These are phyloP conservation scores for Proteromonas lacertae DNA, from an alignment of 352 stramenopile species.

Conservation along the genomic window DNA sequence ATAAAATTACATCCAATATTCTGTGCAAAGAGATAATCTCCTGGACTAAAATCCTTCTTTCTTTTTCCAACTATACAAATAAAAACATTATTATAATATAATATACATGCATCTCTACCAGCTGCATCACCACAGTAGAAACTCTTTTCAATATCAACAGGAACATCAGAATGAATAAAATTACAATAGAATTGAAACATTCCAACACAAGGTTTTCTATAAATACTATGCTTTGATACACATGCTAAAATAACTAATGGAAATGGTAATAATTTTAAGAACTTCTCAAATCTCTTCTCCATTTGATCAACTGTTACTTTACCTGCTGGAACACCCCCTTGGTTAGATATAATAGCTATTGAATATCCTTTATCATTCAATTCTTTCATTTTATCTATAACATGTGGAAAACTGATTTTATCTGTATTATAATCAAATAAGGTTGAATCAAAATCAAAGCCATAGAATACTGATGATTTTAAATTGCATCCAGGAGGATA, in stretches of 20 bases:
- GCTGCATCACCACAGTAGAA: background rate
- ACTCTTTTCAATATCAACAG: background rate
- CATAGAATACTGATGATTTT: too few relatives aligned
- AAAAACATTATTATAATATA: too few relatives aligned
- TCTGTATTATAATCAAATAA: too few relatives aligned
- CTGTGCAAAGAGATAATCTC: background rate
- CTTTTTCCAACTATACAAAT: background rate
- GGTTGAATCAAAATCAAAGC: too few relatives aligned
- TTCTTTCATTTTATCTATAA: too few relatives aligned
- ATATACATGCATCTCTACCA: background rate
- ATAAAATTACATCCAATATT: background rate
- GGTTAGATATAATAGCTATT: background rate
- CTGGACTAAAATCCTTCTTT: background rate
- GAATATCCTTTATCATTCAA: background rate
- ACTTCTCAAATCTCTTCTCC: background rate
- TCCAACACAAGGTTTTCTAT: background rate
- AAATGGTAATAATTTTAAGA: too few relatives aligned
- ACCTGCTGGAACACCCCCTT: background rate
- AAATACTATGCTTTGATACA: background rate
- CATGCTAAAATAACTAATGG: background rate
- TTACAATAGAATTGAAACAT: background rate
- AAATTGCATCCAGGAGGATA: too few relatives aligned
- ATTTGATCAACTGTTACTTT: background rate
- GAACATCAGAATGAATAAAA: background rate
- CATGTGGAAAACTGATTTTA: too few relatives aligned